These are phyloP conservation scores for Phaeosphaeria sp. DNA, from an alignment of 2,329 filamentous ascomycete genomes.

Conservation along the genomic window DNA sequence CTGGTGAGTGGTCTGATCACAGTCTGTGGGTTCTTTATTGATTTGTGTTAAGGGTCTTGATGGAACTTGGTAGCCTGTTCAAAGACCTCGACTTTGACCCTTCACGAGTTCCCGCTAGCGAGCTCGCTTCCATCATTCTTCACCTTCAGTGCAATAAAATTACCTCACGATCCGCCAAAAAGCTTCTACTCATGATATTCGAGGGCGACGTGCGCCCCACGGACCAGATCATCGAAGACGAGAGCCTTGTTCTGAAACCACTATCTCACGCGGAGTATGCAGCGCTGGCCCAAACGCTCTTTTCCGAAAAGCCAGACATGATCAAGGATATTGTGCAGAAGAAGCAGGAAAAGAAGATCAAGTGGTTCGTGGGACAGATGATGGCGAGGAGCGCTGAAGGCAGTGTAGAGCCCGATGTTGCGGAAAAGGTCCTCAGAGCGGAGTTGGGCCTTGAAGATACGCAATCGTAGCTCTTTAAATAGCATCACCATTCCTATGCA, in stretches of 20 bases:
- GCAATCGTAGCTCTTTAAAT: not conserved
- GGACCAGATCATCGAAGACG: slow-evolving; percentile 61
- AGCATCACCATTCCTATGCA: not conserved
- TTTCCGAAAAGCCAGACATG: slow-evolving; percentile 63
- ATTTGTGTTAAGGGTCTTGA: slow-evolving; percentile 53
- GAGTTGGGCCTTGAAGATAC: slow-evolving; percentile 46
- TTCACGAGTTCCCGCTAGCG: slow-evolving; percentile 45
- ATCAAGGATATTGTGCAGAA: slow-evolving; percentile 65
- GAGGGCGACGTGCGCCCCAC: slow-evolving; percentile 58
- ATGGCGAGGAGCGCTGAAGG: slow-evolving; percentile 66
- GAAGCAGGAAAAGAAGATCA: slow-evolving; percentile 68
- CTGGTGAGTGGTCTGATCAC: slow-evolving; percentile 50
- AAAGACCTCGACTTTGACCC: slow-evolving; percentile 51
- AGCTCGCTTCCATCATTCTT: slow-evolving; percentile 54
- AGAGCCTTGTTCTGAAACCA: slow-evolving; percentile 62
- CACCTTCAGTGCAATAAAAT: slow-evolving; percentile 52
- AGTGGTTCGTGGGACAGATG: slow-evolving; percentile 74
- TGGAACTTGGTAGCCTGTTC: slow-evolving; percentile 59
- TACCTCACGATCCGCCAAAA: slow-evolving; percentile 65
- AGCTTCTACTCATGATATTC: slow-evolving; percentile 63
- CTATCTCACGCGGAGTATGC: slow-evolving; percentile 64
- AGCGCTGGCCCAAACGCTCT: slow-evolving; percentile 59
- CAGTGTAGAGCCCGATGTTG: slow-evolving; percentile 66
- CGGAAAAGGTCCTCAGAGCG: slow-evolving; percentile 60
- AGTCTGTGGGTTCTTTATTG: not conserved